These are phyloP conservation scores for Populus pruinosa DNA, from an alignment of 345 rosid species.

Conservation along the genomic window DNA sequence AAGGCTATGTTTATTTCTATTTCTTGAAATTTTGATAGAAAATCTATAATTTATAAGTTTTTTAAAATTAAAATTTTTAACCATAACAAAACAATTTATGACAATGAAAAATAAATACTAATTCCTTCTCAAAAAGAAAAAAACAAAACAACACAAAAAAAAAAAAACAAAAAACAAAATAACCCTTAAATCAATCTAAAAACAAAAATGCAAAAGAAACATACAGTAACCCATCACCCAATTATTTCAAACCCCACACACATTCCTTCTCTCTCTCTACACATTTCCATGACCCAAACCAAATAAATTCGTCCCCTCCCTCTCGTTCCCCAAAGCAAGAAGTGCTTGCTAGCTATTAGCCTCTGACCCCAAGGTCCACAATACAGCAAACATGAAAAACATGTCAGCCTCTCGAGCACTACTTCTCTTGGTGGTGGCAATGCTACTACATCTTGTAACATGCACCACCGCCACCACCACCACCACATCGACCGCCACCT, in stretches of 20 bases:
- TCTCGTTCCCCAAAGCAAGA: neutral
- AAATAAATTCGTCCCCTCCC: constrained; percentile 26
- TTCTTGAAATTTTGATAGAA: too few species aligned
- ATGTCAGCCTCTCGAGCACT: constrained; percentile 24
- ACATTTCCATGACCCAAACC: constrained; percentile 7
- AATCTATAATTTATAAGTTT: too few species aligned
- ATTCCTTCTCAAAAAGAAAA: neutral
- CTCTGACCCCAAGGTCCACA: neutral
- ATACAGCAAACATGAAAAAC: constrained; percentile 1
- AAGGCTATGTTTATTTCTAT: too few species aligned
- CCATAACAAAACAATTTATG: too few species aligned
- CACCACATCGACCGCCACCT: neutral
- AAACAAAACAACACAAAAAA: too few species aligned
- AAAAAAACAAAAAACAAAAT: neutral
- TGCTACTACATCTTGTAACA: constrained; percentile 7
- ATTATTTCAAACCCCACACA: constrained; percentile 31
- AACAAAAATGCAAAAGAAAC: constrained; percentile 10
- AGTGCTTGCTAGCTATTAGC: neutral
- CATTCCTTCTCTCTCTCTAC: neutral
- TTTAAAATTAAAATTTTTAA: too few species aligned
- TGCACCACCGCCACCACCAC: constrained; percentile 4
- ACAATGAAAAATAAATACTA: neutral
- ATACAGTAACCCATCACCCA: constrained; percentile 11
- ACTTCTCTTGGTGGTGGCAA: neutral
- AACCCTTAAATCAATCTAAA: neutral